Evolutionary conservation across 192 early-diverging fungal genomes (phyloP).

Genomic region (Dispira simplex): DNA sequence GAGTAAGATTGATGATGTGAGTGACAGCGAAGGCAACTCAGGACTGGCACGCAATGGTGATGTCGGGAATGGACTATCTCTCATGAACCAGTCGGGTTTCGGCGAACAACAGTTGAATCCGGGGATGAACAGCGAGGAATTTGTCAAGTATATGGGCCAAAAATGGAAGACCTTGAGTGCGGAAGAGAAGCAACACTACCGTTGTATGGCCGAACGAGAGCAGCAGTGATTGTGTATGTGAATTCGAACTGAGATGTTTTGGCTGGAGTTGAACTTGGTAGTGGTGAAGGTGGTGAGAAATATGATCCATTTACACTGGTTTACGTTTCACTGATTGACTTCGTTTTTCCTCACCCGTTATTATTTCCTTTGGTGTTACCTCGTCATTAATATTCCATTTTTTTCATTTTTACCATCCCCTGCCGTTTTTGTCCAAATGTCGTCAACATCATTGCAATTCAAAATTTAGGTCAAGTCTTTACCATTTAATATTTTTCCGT

Average conservation of each 20-base stretch:
- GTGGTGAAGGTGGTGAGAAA: too few species aligned
- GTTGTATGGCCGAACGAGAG: not conserved
- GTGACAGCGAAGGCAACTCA: not conserved
- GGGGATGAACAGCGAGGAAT: not conserved
- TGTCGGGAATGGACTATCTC: not conserved
- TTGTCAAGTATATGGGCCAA: not conserved
- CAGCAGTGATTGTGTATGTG: too few species aligned
- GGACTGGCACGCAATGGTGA: not conserved
- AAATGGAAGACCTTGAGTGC: slow-evolving; percentile 2
- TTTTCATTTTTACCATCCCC: not conserved
- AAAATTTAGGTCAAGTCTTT: not conserved
- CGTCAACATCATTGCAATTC: not conserved
- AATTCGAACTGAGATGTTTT: too few species aligned
- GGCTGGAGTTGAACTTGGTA: too few species aligned
- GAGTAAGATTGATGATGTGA: not conserved
- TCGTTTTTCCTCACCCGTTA: too few species aligned
- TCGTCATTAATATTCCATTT: not conserved
- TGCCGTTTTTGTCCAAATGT: not conserved
- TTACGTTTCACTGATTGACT: too few species aligned
- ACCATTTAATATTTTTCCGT: not conserved
- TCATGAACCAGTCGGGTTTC: not conserved
- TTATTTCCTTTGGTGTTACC: too few species aligned
- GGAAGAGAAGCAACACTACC: not conserved
- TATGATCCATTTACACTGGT: too few species aligned
- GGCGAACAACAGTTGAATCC: not conserved